These are phyloP conservation scores for Ricinus communis DNA, from an alignment of 345 rosid genomes.

Conservation along the genomic window DNA sequence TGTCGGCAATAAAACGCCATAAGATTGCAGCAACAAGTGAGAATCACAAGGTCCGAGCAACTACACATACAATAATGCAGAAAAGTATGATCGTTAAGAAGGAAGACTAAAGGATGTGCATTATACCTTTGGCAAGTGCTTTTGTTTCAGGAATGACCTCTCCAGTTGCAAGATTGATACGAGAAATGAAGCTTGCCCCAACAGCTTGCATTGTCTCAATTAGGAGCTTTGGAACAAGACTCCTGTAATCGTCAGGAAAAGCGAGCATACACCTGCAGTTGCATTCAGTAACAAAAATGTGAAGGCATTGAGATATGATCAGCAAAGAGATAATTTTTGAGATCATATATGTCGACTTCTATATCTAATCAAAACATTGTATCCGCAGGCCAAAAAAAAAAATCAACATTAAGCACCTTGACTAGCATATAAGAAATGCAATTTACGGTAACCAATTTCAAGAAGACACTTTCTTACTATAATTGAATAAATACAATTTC, in stretches of 20 bases:
- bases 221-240: constrained; percentile 77
- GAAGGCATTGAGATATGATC: background rate
- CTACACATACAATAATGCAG: constrained; percentile 8
- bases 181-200: constrained; percentile 75
- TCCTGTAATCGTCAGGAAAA: constrained; percentile 85
- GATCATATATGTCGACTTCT: background rate
- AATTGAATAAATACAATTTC: background rate
- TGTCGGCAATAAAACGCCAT: background rate
- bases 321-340: background rate
- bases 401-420: background rate
- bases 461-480: background rate
- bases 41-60: background rate
- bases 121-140: constrained; percentile 78
- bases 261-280: constrained; percentile 82
- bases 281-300: background rate
- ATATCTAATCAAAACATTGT: background rate
- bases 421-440: background rate
- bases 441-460: background rate
- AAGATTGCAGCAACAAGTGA: background rate
- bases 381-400: background rate
- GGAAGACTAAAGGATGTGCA: background rate
- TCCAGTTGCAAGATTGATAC: constrained; percentile 80
- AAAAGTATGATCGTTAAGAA: constrained; percentile 11
- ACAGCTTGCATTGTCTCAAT: constrained; percentile 78
- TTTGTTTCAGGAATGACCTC: constrained; percentile 94